Percentiles rank a stretch among this genome's conserved stretches.
Evolutionary conservation across 2,329 filamentous ascomycete species (phyloP).

Genomic region (Knufia fluminis): DNA sequence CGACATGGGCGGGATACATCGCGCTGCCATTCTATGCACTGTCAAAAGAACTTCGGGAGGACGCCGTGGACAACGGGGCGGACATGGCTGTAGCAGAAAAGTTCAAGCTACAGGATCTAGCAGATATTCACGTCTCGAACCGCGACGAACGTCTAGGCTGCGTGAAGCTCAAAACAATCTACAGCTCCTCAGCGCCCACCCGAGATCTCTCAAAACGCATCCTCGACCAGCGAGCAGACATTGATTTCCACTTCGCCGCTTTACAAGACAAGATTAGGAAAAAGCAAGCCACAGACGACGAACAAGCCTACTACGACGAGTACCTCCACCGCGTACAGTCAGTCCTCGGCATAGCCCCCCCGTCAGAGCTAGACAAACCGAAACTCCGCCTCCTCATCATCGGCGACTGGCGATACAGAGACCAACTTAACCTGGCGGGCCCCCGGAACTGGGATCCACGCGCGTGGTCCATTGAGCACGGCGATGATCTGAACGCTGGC

Average conservation of each 20-base stretch:
- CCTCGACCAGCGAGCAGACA: neutral
- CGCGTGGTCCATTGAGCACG: neutral
- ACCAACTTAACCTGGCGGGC: constrained; percentile 5
- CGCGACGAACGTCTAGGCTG: neutral
- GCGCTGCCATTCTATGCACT: constrained; percentile 2
- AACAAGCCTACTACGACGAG: neutral
- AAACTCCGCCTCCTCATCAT: constrained; percentile 3
- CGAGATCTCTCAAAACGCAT: neutral
- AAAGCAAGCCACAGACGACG: neutral
- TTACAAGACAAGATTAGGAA: neutral
- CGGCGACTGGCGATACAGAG: constrained; percentile 8
- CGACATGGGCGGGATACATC: constrained; percentile 1
- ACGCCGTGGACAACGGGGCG: too few relatives aligned
- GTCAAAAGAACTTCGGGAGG: neutral
- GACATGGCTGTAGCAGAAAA: too few relatives aligned
- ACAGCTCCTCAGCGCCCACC: neutral
- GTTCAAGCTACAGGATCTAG: neutral
- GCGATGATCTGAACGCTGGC: constrained; percentile 7
- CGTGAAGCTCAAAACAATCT: neutral
- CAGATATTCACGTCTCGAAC: neutral
- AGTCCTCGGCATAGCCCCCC: neutral
- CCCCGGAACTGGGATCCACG: constrained; percentile 1
- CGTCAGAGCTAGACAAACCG: constrained; percentile 1
- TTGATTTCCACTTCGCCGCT: neutral
- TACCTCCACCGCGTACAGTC: neutral